Evolutionary conservation across 192 early-diverging fungal genomes (phyloP).

Genomic region (Umbelopsis vinacea): DNA sequence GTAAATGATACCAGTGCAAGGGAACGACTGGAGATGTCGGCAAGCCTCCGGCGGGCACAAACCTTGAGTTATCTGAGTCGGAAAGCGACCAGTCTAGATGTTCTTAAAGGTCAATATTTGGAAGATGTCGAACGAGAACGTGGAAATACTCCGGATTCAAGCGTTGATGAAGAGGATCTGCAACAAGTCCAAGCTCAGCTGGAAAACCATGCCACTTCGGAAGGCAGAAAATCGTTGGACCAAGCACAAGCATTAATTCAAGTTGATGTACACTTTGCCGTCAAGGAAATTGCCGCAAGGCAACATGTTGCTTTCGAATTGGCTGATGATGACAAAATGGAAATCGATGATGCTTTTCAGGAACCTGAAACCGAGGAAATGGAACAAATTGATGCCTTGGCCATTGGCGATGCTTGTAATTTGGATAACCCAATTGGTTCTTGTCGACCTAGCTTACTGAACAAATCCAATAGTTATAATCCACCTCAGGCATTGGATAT

Average conservation of each 20-base stretch:
- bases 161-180: slow-evolving; percentile 8
- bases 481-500: not conserved
- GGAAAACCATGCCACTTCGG: slow-evolving; percentile 18
- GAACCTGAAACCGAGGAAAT: not conserved
- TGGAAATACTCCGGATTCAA: not conserved
- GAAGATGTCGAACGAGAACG: slow-evolving; percentile 1
- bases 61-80: slow-evolving; percentile 36
- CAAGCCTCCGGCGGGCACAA: slow-evolving; percentile 25
- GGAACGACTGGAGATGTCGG: slow-evolving; percentile 23
- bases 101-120: slow-evolving; percentile 30
- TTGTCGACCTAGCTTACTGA: not conserved
- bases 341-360: not conserved
- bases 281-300: not conserved
- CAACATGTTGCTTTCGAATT: not conserved
- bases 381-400: not conserved
- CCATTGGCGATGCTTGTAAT: not conserved
- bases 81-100: slow-evolving; percentile 37
- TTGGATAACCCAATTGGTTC: not conserved
- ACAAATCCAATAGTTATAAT: not conserved
- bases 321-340: not conserved
- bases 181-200: slow-evolving; percentile 17
- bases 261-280: not conserved
- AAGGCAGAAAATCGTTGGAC: slow-evolving; percentile 15
- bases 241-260: slow-evolving; percentile 6
- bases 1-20: not conserved